phyloP scores from a whole-genome alignment of 257 asterid species.

The Solanum virginianum region DNA sequence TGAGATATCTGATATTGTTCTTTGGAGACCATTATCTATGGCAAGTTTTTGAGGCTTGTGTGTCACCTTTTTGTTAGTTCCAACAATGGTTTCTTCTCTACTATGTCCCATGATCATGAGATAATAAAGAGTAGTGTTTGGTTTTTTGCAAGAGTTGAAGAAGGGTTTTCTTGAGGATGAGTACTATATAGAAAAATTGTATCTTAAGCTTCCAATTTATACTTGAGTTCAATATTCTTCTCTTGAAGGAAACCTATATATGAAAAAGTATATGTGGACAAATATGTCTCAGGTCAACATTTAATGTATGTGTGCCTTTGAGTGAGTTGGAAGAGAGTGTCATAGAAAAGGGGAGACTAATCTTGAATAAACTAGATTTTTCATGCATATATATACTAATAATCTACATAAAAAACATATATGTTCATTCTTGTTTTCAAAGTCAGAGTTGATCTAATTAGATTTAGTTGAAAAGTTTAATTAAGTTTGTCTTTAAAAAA shows the following conservation, averaged over 20 bases:
- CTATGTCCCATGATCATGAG: neutral
- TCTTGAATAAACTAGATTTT: constrained; percentile 11
- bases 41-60: constrained; percentile 44
- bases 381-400: neutral
- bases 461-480: neutral
- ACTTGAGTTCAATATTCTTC: neutral
- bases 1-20: constrained; percentile 72
- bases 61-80: neutral
- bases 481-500: rapidly evolving
- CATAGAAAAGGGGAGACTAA: neutral
- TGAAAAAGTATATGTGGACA: constrained; percentile 14
- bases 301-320: constrained; percentile 4
- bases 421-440: neutral
- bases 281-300: neutral
- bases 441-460: neutral
- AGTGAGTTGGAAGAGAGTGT: neutral
- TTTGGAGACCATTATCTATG: constrained; percentile 34
- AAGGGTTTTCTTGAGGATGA: neutral
- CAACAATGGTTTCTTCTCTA: neutral
- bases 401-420: neutral
- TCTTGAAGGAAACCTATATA: neutral
- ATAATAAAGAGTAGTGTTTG: neutral
- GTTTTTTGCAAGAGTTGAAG: neutral
- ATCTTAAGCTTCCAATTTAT: constrained; percentile 14
- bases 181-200: neutral